Evolutionary conservation across 106 monocot species (phyloP).

Genomic region (Iris macrosiphon): DNA sequence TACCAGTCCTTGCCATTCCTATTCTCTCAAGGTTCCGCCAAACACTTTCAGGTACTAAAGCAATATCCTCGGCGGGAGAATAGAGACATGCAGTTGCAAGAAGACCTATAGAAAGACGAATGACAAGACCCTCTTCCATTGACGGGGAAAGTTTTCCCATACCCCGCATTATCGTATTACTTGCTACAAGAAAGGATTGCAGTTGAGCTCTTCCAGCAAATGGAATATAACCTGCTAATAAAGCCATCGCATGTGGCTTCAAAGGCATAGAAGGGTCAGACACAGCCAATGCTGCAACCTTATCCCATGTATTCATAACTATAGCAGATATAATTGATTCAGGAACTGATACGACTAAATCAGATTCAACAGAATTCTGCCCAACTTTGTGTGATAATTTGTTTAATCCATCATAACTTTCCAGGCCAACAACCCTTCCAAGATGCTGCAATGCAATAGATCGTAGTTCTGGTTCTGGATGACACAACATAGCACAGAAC

Average conservation of each 20-base stretch:
- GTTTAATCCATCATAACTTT: conserved; percentile 15
- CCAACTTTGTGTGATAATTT: conserved; percentile 13
- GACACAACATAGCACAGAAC: conserved; percentile 58
- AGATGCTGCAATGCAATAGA: conserved; percentile 71
- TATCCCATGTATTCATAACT: conserved; percentile 78
- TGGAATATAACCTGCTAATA: conserved; percentile 69
- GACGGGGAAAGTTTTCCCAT: conserved; percentile 23
- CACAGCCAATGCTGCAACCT: conserved; percentile 46
- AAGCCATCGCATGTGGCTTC: conserved; percentile 59
- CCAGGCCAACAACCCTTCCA: conserved; percentile 65
- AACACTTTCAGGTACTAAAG: conserved; percentile 77
- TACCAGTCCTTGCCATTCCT: conserved; percentile 57
- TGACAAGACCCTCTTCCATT: conserved; percentile 47
- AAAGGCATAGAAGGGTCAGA: conserved; percentile 70
- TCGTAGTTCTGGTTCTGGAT: conserved; percentile 87
- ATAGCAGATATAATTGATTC: conserved; percentile 30
- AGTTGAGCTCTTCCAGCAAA: conserved; percentile 49
- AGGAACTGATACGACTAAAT: conserved; percentile 12
- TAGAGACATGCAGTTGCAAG: conserved; percentile 74
- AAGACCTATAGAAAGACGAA: conserved; percentile 56
- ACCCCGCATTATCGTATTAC: conserved; percentile 41
- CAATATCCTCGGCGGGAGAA: conserved; percentile 75
- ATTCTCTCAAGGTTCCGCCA: conserved; percentile 72
- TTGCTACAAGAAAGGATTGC: conserved; percentile 65
- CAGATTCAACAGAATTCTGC: conserved; percentile 20